These are phyloP conservation scores for Urochloa ruziziensis DNA, from an alignment of 176 grass and related monocot species.

Conservation along the genomic window DNA sequence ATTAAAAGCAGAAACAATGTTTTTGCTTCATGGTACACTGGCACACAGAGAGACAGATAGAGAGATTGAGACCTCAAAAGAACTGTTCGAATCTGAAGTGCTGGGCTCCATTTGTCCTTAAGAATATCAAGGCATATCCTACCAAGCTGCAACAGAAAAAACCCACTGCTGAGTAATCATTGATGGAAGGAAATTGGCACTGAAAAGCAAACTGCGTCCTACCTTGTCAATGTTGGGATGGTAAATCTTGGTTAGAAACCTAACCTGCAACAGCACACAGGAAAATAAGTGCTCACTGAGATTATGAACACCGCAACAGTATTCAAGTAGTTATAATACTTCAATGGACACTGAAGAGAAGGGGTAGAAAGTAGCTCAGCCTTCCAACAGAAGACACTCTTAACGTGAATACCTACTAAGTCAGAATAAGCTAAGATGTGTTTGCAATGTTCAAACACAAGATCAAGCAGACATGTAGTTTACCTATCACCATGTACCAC, in stretches of 20 bases:
- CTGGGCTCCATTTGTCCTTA: slow-evolving; percentile 95
- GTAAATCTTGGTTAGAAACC: slow-evolving; percentile 98
- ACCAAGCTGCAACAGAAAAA: slow-evolving; percentile 73
- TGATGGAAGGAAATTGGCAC: slow-evolving; percentile 2
- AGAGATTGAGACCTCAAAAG: slow-evolving; percentile 60
- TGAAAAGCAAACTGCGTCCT: slow-evolving; percentile 2
- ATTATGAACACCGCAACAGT: neutral
- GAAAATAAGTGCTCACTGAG: neutral
- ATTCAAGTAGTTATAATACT: slow-evolving; percentile 5
- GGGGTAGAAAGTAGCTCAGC: neutral
- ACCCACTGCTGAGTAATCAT: slow-evolving; percentile 13
- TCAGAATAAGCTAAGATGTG: slow-evolving; percentile 4
- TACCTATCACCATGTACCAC: neutral
- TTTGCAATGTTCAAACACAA: neutral
- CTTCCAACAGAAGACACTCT: neutral
- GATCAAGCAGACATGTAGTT: neutral
- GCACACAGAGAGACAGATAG: neutral
- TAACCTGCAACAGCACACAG: slow-evolving; percentile 61
- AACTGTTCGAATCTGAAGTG: slow-evolving; percentile 88
- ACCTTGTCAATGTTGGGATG: slow-evolving; percentile 99
- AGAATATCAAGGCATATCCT: slow-evolving; percentile 95
- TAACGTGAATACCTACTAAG: neutral
- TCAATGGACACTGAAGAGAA: neutral
- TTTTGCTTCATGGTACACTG: neutral
- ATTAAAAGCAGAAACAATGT: neutral